Evolutionary conservation across 768 basidiomycete species (phyloP), one percentile per base, ranked within the genome.

Genomic region (Suillus alpinus): DNA sequence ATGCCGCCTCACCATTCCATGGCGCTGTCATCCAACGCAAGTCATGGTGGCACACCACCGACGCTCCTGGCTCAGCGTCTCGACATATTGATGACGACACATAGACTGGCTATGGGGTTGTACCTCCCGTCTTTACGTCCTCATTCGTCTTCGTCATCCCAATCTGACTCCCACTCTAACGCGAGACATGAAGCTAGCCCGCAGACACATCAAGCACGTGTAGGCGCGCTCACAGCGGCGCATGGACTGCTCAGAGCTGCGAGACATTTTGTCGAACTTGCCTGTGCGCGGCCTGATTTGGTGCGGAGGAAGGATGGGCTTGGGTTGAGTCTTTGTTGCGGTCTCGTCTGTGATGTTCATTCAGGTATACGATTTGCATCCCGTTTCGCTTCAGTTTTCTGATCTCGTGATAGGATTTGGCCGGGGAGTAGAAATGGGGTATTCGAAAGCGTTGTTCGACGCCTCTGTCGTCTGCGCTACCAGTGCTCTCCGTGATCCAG

Each of bases 91-190:
- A 80, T 89, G 47, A 76, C 83, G 56, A 84, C 86, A 5, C 80
- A 89, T 64, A 73, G 83, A 41, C 69, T 92, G 57, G 76, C 89
- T 58, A 73, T 91, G 63, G 85, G 84, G 71, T 75, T 84, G 6
- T 91, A 87, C 68, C 68, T 85, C n/a, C 90, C 91, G 0, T 89
- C 91, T 72, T 71, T 91, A 62, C 76, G 78, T 14, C 74, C 75
- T 7, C 52, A 37, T 16, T 37, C 52, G 20, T 23, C 23, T 23
- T 23, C 23, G 14, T 16, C 32, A 53, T 53, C 52, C 2, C 49
- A 50, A 32, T 70, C 75, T 50, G 66, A 67, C 61, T 39, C 62
- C 40, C 56, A 67, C 58, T 37, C 5, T 8, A 23, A 53, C 16
- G 52, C 16, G 52, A 53, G 9, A 37, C 36, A 23, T 23, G 52